Evolutionary conservation across 2,329 filamentous ascomycete genomes (phyloP), one percentile per base, ranked within the genome.

Genomic region (Ascochyta clinopodiicola): DNA sequence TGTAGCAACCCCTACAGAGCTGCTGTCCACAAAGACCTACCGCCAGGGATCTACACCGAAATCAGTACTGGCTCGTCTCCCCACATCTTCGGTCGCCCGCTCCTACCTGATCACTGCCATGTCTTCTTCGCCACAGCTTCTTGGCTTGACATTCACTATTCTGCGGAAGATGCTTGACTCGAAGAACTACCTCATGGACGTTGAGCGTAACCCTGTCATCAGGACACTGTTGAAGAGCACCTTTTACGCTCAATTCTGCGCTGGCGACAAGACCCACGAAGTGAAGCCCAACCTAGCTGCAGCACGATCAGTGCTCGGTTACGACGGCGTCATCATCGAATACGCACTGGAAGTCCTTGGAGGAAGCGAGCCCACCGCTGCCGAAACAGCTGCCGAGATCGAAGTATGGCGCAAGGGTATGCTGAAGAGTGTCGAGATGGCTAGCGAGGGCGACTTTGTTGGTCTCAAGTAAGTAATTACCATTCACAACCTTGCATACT

Each of bases 231-330:
- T 96, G 44, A 92, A 92, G 73, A 85, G 87, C 70, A 96, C 91
- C 0, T 92, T 96, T 67, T 96, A 96, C 73, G 86, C 87, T 22
- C 93, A 97, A 68, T 97, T 96, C 76, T 97, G 93, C 75, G 91
- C 91, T 0, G 93, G 93, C 25, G 89, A 92, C 76, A 89, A 85
- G 44, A 80, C 83, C 0, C 67, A 73, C 1, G 90, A 96, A 75
- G 88, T 96, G 2, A 79, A 81, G 37, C 76, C 73, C 10, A 74
- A 67, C 27, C 92, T 89, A 0, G 84, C 92, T 27, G 71, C 81
- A 1, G 79, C 82, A 2, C 80, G 96, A 9, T 90, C 91, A 74
- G 75, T 80, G 29, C 86, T 94, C 39, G 93, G 93, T 1, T 96
- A 91, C 71, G 85, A 84, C 22, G 93, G 92, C 12, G 90, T 96